These are phyloP conservation scores for Otatea glauca DNA, from an alignment of 176 grass and related monocot species.

Conservation along the genomic window DNA sequence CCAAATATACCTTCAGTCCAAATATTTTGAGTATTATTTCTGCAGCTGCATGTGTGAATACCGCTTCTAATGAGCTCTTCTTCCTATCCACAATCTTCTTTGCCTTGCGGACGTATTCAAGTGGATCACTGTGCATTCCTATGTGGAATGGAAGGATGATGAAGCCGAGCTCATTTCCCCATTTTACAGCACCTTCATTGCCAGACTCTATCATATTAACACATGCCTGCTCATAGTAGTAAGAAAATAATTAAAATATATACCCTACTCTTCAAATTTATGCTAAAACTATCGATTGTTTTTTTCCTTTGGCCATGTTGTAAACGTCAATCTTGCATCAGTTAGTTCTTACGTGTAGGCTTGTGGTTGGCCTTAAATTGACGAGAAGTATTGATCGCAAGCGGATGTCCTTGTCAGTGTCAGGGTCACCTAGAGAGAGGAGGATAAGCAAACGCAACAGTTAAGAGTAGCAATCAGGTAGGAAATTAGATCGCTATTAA, in stretches of 20 bases:
- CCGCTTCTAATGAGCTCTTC: conserved; percentile 75
- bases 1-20: conserved; percentile 58
- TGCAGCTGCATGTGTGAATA: conserved; percentile 62
- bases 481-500: background rate
- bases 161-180: conserved; percentile 72
- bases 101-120: conserved; percentile 76
- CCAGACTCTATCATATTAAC: conserved; percentile 62
- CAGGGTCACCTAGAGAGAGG: conserved; percentile 47
- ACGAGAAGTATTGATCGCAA: conserved; percentile 78
- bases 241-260: background rate
- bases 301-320: too few species aligned
- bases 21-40: conserved; percentile 65
- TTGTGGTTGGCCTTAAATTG: conserved; percentile 67
- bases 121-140: conserved; percentile 49
- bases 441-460: background rate
- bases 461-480: conserved; percentile 26
- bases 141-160: conserved; percentile 64
- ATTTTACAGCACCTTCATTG: conserved; percentile 52
- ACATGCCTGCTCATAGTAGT: conserved; percentile 53
- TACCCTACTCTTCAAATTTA: background rate
- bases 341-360: conserved; percentile 67
- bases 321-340: too few species aligned
- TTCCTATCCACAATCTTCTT: conserved; percentile 69
- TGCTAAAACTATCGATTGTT: background rate
- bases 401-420: conserved; percentile 50